These are phyloP conservation scores for Xylaria sp. DNA, from an alignment of 2,329 filamentous ascomycete genomes.

Conservation along the genomic window DNA sequence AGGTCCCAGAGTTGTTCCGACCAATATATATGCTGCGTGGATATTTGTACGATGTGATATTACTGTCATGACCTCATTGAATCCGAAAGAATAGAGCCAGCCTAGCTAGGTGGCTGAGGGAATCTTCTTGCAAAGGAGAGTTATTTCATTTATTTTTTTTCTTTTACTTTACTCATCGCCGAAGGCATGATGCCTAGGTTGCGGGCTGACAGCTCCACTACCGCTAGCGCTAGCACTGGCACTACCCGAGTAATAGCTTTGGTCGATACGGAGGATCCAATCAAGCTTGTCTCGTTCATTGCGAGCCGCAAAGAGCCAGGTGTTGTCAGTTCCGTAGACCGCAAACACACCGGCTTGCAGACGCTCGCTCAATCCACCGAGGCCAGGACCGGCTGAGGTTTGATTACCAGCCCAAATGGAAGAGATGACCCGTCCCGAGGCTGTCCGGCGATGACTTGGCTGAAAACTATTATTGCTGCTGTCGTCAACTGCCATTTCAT, in stretches of 20 bases:
- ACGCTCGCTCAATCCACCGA: conserved; percentile 62
- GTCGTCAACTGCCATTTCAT: conserved; percentile 32
- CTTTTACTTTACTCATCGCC: conserved; percentile 25
- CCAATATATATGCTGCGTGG: conserved; percentile 22
- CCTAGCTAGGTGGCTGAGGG: neutral
- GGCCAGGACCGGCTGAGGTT: conserved; percentile 50
- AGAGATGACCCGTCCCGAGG: conserved; percentile 59
- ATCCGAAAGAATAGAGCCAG: conserved; percentile 11
- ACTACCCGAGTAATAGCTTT: conserved; percentile 65
- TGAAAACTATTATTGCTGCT: conserved; percentile 48
- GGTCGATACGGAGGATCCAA: conserved; percentile 95
- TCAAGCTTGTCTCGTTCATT: conserved; percentile 93
- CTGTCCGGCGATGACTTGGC: conserved; percentile 55
- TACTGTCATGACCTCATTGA: conserved; percentile 28
- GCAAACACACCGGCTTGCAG: conserved; percentile 82
- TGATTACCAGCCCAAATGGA: conserved; percentile 59
- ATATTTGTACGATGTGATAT: conserved; percentile 18
- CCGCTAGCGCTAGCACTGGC: conserved; percentile 48
- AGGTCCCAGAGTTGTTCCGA: neutral
- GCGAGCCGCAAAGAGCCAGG: conserved; percentile 89
- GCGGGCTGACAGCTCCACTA: conserved; percentile 48
- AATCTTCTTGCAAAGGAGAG: neutral
- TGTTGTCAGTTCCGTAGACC: conserved; percentile 91
- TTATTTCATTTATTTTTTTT: conserved; percentile 1
- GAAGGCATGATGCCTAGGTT: conserved; percentile 34